Conservation (phyloP, 1,139 yeast species). For the Lodderomyces jiufengensis region DNA sequence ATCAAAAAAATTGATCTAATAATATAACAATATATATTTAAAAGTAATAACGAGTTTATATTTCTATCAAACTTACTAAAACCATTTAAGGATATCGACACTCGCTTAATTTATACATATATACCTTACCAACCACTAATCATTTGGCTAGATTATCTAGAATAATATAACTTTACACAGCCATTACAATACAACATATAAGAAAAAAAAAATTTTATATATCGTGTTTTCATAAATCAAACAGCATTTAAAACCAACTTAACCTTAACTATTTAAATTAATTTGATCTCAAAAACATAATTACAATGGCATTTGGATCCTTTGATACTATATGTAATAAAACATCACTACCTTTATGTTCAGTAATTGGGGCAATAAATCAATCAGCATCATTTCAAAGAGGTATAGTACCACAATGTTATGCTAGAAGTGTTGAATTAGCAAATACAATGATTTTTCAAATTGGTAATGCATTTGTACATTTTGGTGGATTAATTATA, state of each 20-base stretch:
- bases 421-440: conserved; percentile 77
- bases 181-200: too few species aligned
- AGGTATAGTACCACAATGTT: conserved; percentile 76
- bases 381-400: conserved; percentile 27
- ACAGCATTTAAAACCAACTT: neutral
- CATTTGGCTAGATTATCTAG: too few species aligned
- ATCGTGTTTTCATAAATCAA: too few species aligned
- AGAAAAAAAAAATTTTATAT: neutral
- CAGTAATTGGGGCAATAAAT: conserved; percentile 48
- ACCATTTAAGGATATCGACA: too few species aligned
- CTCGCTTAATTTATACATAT: too few species aligned
- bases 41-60: too few species aligned
- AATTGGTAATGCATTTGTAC: conserved; percentile 84
- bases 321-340: conserved; percentile 63
- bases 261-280: neutral
- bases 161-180: too few species aligned
- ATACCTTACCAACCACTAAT: too few species aligned
- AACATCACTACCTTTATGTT: conserved; percentile 77
- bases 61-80: too few species aligned
- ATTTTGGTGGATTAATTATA: conserved; percentile 68
- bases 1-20: too few species aligned
- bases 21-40: too few species aligned
- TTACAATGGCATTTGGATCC: conserved; percentile 57
- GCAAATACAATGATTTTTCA: conserved; percentile 92
- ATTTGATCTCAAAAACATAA: too few species aligned